Base-by-base conservation (phyloP, 106 monocot species). In the Hemerocallis citrina region DNA sequence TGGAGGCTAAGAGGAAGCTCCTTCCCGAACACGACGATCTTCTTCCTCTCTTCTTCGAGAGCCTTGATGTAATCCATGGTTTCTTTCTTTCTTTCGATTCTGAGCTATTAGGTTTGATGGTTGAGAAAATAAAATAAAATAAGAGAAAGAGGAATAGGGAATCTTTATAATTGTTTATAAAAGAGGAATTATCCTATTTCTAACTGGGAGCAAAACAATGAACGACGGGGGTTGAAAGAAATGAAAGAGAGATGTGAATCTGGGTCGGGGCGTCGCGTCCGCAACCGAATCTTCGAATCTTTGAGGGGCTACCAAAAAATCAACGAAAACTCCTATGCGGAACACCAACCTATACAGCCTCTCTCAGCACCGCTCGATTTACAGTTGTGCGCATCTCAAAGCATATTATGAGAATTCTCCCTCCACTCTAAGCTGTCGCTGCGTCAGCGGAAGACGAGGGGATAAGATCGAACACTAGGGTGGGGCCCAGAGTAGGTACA, bases 21-120 rank as follows among this genome's bases (percentile, higher is more conserved):
- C 6, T 72, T 55, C 40, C 66, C 74, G 66, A 89, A 89, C 40
- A 89, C 80, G 62, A 74, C 62, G 61, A 89, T 84, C 80, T 89
- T 89, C 50, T 61, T 56, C 22, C 72, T 72, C 71, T 89, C 89
- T 56, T 84, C 84, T 34, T 89, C 80, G 35, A 89, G 80, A 30
- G 69, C 72, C 6, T 49, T n/a, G 10, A 84, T 23, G 33, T 74
- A 84, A 9, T 77, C 84, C 50, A 43, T 23, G 51, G 54, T 58
- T 63, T 42, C 39, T 17, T 6, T 17, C 25, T 28, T 38, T 12
- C 34, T 57, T 7, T 28, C 47, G 28, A 20, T 16, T 6, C 3
- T 27, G 20, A 22, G 3, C 4, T 17, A 50, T 15, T 15, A 0
- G 2, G 1, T 31, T 54, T 30, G 3, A 35, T 22, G 28, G 14